These are phyloP conservation scores for Cutaneotrichosporon cavernicola DNA, from an alignment of 1,284 basidiomycete species.

Conservation along the genomic window DNA sequence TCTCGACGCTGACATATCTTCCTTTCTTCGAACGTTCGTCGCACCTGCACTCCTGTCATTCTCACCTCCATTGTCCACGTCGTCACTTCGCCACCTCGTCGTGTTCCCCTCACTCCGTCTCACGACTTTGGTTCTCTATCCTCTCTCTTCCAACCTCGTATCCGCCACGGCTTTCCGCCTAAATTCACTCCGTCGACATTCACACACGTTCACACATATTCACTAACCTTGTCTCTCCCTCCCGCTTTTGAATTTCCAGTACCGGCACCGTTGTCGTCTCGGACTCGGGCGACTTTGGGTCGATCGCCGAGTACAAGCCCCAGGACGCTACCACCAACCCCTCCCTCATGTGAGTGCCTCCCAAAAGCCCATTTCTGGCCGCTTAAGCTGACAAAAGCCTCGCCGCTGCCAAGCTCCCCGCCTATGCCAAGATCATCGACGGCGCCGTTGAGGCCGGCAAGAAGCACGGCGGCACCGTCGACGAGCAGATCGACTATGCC, in stretches of 20 bases:
- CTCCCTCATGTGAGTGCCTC: conserved; percentile 59
- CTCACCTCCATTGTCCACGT: not conserved
- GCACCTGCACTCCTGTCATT: not conserved
- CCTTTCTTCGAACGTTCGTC: not conserved
- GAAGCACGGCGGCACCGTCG: conserved; percentile 68
- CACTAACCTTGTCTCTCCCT: conserved; percentile 81
- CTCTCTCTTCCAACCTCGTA: not conserved
- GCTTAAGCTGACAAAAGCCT: conserved; percentile 61
- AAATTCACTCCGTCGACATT: not conserved
- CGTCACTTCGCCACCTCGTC: not conserved
- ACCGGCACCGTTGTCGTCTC: conserved; percentile 93
- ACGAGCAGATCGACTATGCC: conserved; percentile 71
- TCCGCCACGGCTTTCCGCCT: not conserved
- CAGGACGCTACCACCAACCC: conserved; percentile 95
- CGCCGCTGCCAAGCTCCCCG: conserved; percentile 86
- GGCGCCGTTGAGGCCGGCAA: conserved; percentile 79
- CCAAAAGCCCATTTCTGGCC: not conserved
- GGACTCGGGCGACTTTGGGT: conserved; percentile 69
- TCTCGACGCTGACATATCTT: not conserved
- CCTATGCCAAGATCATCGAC: conserved; percentile 80
- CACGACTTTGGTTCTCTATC: not conserved
- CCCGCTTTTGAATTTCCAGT: conserved; percentile 56
- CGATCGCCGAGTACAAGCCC: conserved; percentile 87
- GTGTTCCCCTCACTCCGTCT: not conserved
- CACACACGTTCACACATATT: conserved; percentile 1